Base-by-base conservation (phyloP, 441 rosid species). In the Aquilaria agallochum region DNA sequence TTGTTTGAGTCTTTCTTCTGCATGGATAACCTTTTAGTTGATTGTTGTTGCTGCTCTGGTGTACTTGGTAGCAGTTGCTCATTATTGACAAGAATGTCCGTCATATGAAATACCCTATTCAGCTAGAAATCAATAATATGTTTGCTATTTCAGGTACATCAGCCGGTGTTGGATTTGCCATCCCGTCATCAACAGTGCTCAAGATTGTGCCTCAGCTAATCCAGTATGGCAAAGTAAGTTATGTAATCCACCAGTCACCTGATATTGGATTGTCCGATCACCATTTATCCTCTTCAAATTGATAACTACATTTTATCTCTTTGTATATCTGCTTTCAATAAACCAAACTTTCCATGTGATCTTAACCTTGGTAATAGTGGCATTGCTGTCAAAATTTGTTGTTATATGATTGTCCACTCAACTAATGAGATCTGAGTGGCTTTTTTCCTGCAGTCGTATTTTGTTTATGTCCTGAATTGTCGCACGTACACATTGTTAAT, bases 91-190 rank as follows among this genome's bases (percentile, higher is more conserved):
- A 40, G 9, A 40, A 40, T 4, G 45, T 5, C 45, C 6, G 9
- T 40, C 9, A 40, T 40, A 40, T 40, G 9, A 40, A 40, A 10
- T 5, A 40, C 9, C 45, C 9, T 40, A 40, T 40, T 40, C 45
- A 40, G 45, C 45, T 40, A 40, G 9, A 40, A 10, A 7, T 40
- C 9, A 40, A 40, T 40, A 40, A 40, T 40, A 11, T 51, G 61
- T 50, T 72, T 65, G 53, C 42, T 67, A 45, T 65, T 62, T 63
- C 81, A 90, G 97, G 98, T 55, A 81, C 97, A 66, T 94, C 98
- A 6, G 96, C 97, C 3, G 98, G 98, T 59, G 96, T 94, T 20
- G 97, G 98, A 12, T 94, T 94, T 74, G 98, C 98, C 57, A 94
- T 94, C 53, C 98, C 97, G 0, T 90, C 98, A 53, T 85, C 95